Evolutionary conservation across 2,329 filamentous ascomycete genomes (phyloP).

Genomic region (Parascedosporium putredinis): DNA sequence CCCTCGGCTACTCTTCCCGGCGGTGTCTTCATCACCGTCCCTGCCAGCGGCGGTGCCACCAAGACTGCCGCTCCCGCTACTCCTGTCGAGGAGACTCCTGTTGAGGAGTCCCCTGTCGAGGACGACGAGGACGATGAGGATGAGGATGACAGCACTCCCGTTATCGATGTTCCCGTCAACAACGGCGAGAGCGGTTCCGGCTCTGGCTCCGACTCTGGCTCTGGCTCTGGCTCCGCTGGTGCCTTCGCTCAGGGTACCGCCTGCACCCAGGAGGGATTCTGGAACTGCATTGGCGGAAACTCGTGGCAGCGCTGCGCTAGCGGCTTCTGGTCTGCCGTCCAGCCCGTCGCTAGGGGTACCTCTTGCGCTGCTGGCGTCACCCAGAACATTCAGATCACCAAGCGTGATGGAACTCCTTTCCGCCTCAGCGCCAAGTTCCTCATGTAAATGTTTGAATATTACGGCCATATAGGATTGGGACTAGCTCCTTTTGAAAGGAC

Average conservation of each 20-base stretch:
- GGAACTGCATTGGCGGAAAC: constrained; percentile 41
- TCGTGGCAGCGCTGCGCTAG: constrained; percentile 46
- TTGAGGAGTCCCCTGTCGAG: constrained; percentile 10
- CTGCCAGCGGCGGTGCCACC: constrained; percentile 9
- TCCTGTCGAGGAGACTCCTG: constrained; percentile 13
- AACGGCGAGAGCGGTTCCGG: constrained; percentile 10
- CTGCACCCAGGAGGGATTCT: constrained; percentile 37
- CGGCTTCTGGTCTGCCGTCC: constrained; percentile 35
- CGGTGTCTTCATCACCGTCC: constrained; percentile 29
- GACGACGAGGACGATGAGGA: constrained; percentile 4
- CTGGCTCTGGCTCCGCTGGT: constrained; percentile 5
- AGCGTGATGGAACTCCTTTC: constrained; percentile 8
- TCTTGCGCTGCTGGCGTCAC: constrained; percentile 32
- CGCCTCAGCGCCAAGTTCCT: constrained; percentile 13
- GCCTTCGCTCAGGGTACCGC: constrained; percentile 28
- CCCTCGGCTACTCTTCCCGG: constrained; percentile 18
- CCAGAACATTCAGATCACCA: constrained; percentile 8
- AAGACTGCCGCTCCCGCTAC: constrained; percentile 14
- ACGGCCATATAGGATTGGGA: too few relatives aligned
- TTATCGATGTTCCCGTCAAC: constrained; percentile 6
- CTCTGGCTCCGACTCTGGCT: constrained; percentile 17
- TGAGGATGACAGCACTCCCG: constrained; percentile 1
- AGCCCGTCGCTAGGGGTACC: constrained; percentile 34
- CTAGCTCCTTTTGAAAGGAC: too few relatives aligned
- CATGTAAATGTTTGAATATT: too few relatives aligned